These are phyloP conservation scores for Oemleria cerasiformis DNA, from an alignment of 306 rosid species.

Conservation along the genomic window DNA sequence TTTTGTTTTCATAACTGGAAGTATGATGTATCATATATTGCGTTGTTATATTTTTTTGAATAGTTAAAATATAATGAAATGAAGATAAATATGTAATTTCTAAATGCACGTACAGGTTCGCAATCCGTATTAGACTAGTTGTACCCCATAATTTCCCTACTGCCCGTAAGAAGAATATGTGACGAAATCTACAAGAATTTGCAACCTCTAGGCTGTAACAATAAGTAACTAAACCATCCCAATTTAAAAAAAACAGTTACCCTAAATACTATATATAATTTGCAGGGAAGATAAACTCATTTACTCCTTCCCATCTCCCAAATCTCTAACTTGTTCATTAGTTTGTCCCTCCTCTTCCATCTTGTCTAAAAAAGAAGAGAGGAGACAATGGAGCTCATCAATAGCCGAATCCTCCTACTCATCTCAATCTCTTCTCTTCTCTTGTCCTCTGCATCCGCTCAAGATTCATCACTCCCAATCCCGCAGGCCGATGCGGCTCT, in stretches of 20 bases:
- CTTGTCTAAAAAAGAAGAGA: neutral
- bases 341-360: constrained; percentile 10
- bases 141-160: neutral
- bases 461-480: neutral
- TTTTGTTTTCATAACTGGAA: too few species aligned
- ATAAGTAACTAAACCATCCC: neutral
- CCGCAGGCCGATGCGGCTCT: neutral
- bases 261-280: neutral
- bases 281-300: neutral
- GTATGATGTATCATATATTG: too few species aligned
- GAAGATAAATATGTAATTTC: too few species aligned
- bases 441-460: constrained; percentile 5
- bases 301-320: neutral
- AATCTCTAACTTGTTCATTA: neutral
- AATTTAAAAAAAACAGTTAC: neutral
- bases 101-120: too few species aligned
- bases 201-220: neutral
- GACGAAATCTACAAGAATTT: neutral
- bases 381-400: constrained; percentile 21
- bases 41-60: too few species aligned
- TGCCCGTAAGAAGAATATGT: neutral
- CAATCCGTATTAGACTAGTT: neutral
- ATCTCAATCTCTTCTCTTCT: constrained; percentile 2
- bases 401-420: constrained; percentile 7
- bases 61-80: too few species aligned